These are phyloP conservation scores for Pseudoneurospora amorphoporcata DNA, from an alignment of 495 filamentous ascomycete species.

Conservation along the genomic window DNA sequence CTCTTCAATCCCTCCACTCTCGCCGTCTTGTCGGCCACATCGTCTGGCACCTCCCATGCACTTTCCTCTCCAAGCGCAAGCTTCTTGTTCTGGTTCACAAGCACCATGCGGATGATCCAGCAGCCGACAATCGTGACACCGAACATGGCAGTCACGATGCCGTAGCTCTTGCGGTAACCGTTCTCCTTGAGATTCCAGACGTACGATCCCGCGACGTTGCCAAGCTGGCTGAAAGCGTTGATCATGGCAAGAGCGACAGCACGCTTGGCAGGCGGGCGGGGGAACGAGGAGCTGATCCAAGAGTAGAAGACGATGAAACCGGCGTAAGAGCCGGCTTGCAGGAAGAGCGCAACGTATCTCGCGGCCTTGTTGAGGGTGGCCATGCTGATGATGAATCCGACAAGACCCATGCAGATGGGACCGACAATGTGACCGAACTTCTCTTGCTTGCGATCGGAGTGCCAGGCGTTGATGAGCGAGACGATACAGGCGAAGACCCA, in stretches of 20 bases:
- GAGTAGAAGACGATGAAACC: conserved; percentile 65
- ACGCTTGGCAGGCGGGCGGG: conserved; percentile 67
- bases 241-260: conserved; percentile 68
- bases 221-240: conserved; percentile 65
- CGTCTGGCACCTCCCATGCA: conserved; percentile 9
- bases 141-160: conserved; percentile 53
- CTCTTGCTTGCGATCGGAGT: conserved; percentile 65
- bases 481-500: conserved; percentile 60
- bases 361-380: conserved; percentile 53
- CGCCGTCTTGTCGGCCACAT: conserved; percentile 13
- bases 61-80: conserved; percentile 40
- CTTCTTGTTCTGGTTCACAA: conserved; percentile 56
- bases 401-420: conserved; percentile 56
- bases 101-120: conserved; percentile 44
- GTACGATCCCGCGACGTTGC: conserved; percentile 64
- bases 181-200: conserved; percentile 49
- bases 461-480: conserved; percentile 61
- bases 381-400: conserved; percentile 64
- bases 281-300: conserved; percentile 67
- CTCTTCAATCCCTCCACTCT: conserved; percentile 5
- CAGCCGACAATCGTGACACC: conserved; percentile 42
- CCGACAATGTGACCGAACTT: conserved; percentile 61
- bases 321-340: conserved; percentile 49
- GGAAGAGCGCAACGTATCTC: conserved; percentile 67
- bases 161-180: conserved; percentile 32